Evolutionary conservation across 768 basidiomycete species (phyloP).

Genomic region (Rhodotorula babjevae): DNA sequence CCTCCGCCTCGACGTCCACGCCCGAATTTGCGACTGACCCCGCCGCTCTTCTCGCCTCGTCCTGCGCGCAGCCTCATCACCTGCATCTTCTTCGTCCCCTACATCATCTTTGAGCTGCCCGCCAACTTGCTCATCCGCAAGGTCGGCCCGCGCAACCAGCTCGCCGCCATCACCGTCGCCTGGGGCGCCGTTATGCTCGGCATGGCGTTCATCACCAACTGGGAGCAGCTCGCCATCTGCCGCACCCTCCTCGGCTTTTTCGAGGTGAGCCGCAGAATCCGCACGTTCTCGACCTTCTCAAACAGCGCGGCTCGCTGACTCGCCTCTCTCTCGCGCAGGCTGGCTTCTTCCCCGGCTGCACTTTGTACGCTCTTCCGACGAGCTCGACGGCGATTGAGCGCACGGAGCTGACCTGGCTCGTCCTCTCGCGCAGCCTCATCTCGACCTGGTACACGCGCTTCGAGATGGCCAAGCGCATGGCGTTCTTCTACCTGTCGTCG

Average conservation of each 20-base stretch:
- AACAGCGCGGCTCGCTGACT: too few species aligned
- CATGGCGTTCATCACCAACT: constrained; percentile 43
- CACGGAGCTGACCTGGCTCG: too few species aligned
- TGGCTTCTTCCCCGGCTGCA: constrained; percentile 14
- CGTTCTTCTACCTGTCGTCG: constrained; percentile 45
- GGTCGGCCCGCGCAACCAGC: constrained; percentile 36
- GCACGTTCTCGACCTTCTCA: too few species aligned
- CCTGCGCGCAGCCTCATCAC: background rate
- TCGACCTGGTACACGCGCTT: constrained; percentile 45
- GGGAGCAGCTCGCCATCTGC: constrained; percentile 43
- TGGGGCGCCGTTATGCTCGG: constrained; percentile 34
- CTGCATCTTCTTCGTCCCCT: constrained; percentile 33
- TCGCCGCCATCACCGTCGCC: background rate
- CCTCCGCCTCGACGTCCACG: background rate
- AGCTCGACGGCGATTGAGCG: constrained; percentile 3
- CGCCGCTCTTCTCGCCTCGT: background rate
- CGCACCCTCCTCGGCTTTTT: constrained; percentile 44
- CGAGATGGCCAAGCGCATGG: constrained; percentile 42
- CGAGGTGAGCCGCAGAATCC: too few species aligned
- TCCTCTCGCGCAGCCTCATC: constrained; percentile 17
- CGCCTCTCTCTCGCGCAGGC: background rate
- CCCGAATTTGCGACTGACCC: background rate
- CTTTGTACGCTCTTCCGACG: background rate
- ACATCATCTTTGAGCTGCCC: constrained; percentile 41
- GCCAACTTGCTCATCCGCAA: constrained; percentile 44